Base-by-base conservation (phyloP, 495 filamentous ascomycete species). In the Pseudotulostoma volvatum region DNA sequence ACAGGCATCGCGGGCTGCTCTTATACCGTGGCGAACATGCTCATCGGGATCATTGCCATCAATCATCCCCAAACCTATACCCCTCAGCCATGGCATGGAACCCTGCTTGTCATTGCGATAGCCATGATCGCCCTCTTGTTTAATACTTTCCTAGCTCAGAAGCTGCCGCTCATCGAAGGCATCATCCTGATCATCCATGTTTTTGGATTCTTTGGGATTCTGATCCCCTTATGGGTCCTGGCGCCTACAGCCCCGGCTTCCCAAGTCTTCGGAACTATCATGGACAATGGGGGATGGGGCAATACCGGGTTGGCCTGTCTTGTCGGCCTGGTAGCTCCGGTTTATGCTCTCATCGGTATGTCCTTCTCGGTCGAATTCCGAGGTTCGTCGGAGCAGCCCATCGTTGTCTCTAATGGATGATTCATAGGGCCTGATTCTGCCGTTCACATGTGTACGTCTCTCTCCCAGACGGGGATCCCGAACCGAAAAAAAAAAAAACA, bases 171-270 rank as follows among this genome's bases (percentile, higher is more conserved):
- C n/a, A 52, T 80, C 28, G 73, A 81, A 46, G 65, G 57, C 1
- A 36, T 74, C 14, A 68, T 77, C 33, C 50, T 81, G 18, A 58
- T 77, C 9, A 56, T 79, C n/a, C 77, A 81, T 55, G 50, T 78
- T 15, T 50, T 70, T 14, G 73, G 72, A 1, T 67, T 81, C 37
- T 73, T 81, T 43, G 73, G 62, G 7, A 64, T 79, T 30, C 51
- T 80, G 21, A 68, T 79, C 14, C 67, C 72, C 0, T 49, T 81
- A 11, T 65, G 66, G 53, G 63, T 70, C 28, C 60, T 76, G 35
- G 60, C 63, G 7, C 64, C 66, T 3, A 59, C 59, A 13, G 55
- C 59, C 14, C 56, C 54, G 18, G 58, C 62, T 1, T 52, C 57
- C 11, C 60, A 55, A 14, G 67, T 76, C 17, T 71, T 76, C 42